phyloP scores from a whole-genome alignment of 768 basidiomycete genomes.

The Leccinum disarticulatum region DNA sequence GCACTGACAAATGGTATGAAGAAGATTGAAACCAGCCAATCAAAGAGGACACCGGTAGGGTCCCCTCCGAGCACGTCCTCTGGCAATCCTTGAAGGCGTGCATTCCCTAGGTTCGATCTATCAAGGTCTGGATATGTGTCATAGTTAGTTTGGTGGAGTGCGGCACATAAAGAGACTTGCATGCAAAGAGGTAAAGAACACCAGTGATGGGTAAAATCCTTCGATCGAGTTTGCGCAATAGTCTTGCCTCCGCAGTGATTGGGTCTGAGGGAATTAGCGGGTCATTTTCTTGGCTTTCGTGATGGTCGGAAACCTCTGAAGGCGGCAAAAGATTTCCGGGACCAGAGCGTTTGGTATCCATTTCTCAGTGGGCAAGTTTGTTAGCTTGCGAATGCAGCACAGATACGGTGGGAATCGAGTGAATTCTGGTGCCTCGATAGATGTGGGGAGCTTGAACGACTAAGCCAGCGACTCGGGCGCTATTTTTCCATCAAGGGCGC shows the following conservation, averaged over 20 bases:
- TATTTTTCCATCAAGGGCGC: no score
- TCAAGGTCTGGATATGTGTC: no score
- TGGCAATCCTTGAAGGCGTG: no score
- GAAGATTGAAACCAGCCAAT: no score
- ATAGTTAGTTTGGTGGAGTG: background rate
- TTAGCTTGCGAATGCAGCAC: background rate
- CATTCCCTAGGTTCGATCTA: no score
- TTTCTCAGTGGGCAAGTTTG: background rate
- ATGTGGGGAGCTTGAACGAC: background rate
- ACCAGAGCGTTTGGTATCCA: constrained; percentile 19
- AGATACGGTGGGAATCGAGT: background rate
- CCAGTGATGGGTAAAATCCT: constrained; percentile 72
- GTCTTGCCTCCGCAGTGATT: constrained; percentile 43
- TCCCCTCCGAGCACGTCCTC: no score
- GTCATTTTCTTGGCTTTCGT: constrained; percentile 16
- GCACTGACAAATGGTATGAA: no score
- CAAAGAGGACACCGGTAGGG: no score
- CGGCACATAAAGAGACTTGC: constrained; percentile 40
- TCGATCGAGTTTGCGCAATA: constrained; percentile 64
- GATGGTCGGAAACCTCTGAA: constrained; percentile 2
- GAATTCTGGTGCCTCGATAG: background rate
- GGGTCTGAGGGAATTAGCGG: constrained; percentile 20
- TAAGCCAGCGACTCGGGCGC: background rate
- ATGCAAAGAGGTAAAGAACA: constrained; percentile 72
- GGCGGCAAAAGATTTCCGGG: constrained; percentile 1